A percentile compares a stretch with the other conserved stretches of the same genome.
Evolutionary conservation across 1,284 basidiomycete genomes (phyloP).

Genomic region (Lentinus polychrous): DNA sequence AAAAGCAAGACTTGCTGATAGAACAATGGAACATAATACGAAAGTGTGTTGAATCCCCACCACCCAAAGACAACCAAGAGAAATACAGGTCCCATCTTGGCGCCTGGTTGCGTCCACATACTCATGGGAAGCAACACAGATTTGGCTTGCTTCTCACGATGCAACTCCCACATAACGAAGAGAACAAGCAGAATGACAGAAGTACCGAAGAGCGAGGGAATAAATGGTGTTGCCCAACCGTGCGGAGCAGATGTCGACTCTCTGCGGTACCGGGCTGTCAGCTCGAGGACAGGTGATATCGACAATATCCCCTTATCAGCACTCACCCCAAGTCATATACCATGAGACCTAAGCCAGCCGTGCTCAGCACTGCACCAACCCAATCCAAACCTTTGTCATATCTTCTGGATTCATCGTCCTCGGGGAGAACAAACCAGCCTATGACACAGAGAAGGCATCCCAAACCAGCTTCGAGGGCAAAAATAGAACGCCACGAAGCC

Average conservation of each 20-base stretch:
- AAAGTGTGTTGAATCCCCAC: slow-evolving; percentile 27
- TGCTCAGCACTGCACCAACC: slow-evolving; percentile 28
- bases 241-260: slow-evolving; percentile 25
- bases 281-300: background rate
- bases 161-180: slow-evolving; percentile 28
- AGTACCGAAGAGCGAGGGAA: slow-evolving; percentile 23
- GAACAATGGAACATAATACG: slow-evolving; percentile 26
- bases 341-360: slow-evolving; percentile 25
- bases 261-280: slow-evolving; percentile 11
- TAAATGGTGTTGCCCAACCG: slow-evolving; percentile 29
- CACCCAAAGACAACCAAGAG: slow-evolving; percentile 28
- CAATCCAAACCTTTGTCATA: slow-evolving; percentile 31
- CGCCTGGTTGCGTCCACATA: slow-evolving; percentile 27
- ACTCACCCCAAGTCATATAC: slow-evolving; percentile 29
- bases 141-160: slow-evolving; percentile 21
- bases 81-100: slow-evolving; percentile 26
- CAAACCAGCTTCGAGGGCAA: slow-evolving; percentile 29
- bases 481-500: slow-evolving; percentile 28
- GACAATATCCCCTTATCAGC: background rate
- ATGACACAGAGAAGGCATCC: slow-evolving; percentile 22
- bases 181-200: slow-evolving; percentile 23
- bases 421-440: slow-evolving; percentile 20
- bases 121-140: slow-evolving; percentile 29
- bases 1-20: slow-evolving; percentile 28
- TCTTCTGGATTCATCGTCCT: slow-evolving; percentile 13